A percentile compares a stretch with the other conserved stretches of the same genome.
Evolutionary conservation across 495 filamentous ascomycete genomes (phyloP).

Genomic region (Coniosporium apollinis): DNA sequence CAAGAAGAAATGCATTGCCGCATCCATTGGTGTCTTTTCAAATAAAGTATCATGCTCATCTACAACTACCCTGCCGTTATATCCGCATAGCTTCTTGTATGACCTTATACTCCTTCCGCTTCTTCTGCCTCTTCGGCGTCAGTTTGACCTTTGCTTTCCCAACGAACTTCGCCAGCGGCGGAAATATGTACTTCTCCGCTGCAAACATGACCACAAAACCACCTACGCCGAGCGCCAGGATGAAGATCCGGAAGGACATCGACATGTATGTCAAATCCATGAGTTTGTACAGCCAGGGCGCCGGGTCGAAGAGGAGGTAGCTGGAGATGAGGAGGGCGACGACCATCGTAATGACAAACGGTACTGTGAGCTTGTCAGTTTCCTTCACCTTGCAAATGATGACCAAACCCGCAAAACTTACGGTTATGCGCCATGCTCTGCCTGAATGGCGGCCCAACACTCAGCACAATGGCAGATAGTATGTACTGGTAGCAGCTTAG

Average conservation of each 20-base stretch:
- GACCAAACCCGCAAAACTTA: slow-evolving; percentile 29
- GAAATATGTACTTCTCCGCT: slow-evolving; percentile 55
- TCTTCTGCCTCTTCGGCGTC: slow-evolving; percentile 37
- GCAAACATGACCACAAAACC: slow-evolving; percentile 51
- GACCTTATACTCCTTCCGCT: slow-evolving; percentile 68
- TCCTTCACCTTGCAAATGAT: background rate
- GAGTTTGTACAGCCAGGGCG: slow-evolving; percentile 43
- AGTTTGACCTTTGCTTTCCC: slow-evolving; percentile 39
- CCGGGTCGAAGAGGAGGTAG: slow-evolving; percentile 66
- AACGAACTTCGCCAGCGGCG: slow-evolving; percentile 47
- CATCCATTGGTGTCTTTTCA: too few species aligned
- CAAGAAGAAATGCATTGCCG: too few species aligned
- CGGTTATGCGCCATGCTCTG: slow-evolving; percentile 66
- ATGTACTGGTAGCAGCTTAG: slow-evolving; percentile 91
- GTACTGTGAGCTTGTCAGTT: slow-evolving; percentile 31
- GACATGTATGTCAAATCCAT: slow-evolving; percentile 80
- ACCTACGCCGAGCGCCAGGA: slow-evolving; percentile 48
- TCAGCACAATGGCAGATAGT: slow-evolving; percentile 70
- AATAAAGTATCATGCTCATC: too few species aligned
- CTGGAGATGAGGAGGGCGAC: slow-evolving; percentile 43
- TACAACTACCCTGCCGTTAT: too few species aligned
- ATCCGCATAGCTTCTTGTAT: slow-evolving; percentile 54
- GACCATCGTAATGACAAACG: slow-evolving; percentile 65
- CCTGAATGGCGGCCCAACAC: slow-evolving; percentile 76
- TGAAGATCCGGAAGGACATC: slow-evolving; percentile 48